These are phyloP conservation scores for Kappamyces sp. DNA, from an alignment of 192 early-diverging fungal species.

Conservation along the genomic window DNA sequence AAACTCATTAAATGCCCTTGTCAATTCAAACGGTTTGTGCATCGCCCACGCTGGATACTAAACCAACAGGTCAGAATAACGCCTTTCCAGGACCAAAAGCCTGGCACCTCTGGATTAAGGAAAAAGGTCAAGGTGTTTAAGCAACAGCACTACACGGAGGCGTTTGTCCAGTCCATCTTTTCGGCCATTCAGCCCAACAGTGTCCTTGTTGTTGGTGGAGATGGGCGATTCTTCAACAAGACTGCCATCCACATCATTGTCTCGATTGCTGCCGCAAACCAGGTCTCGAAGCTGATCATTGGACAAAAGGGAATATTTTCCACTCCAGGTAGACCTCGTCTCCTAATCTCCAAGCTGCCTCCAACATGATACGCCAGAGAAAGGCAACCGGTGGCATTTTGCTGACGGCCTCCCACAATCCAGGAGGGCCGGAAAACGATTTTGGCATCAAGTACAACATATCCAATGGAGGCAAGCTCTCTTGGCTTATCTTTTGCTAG, in stretches of 20 bases:
- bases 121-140: constrained; percentile 72
- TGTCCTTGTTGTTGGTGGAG: constrained; percentile 89
- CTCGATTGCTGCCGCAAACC: constrained; percentile 74
- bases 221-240: constrained; percentile 84
- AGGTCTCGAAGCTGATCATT: constrained; percentile 77
- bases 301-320: constrained; percentile 90
- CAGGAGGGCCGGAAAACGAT: constrained; percentile 93
- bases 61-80: constrained; percentile 52
- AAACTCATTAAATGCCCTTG: too few species aligned
- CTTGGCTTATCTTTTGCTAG: constrained; percentile 17
- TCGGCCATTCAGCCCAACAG: constrained; percentile 69
- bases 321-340: constrained; percentile 53
- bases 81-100: constrained; percentile 90
- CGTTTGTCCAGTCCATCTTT: constrained; percentile 91
- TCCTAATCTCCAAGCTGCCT: constrained; percentile 55
- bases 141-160: constrained; percentile 91
- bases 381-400: constrained; percentile 92
- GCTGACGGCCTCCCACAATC: constrained; percentile 98
- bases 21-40: too few species aligned
- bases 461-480: constrained; percentile 71
- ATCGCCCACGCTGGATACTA: neutral
- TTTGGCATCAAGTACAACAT: constrained; percentile 99
- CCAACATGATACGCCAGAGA: constrained; percentile 82
- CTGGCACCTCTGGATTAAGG: constrained; percentile 70
- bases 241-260: constrained; percentile 87